A percentile compares a stretch with the other conserved stretches of the same genome.
phyloP scores from a whole-genome alignment of 352 stramenopile species.

The Phytophthora pini region DNA sequence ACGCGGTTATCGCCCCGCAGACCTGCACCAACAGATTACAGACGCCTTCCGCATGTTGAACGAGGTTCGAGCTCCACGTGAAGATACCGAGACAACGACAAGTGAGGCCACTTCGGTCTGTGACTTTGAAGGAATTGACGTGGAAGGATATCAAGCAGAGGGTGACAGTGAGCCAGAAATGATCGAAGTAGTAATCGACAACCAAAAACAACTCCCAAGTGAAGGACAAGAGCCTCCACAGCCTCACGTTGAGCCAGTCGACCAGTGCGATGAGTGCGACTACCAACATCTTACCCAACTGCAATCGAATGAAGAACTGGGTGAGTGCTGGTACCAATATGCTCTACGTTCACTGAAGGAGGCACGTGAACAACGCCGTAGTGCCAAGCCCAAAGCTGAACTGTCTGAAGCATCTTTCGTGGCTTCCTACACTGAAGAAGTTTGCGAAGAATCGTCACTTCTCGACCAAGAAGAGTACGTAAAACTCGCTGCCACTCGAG shows the following conservation, averaged over 20 bases:
- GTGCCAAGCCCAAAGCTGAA: slow-evolving; percentile 1
- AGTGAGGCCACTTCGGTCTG: neutral
- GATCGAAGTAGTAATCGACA: neutral
- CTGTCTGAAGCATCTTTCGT: neutral
- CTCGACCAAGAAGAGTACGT: slow-evolving; percentile 29
- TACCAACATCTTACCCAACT: slow-evolving; percentile 53
- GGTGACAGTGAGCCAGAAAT: neutral
- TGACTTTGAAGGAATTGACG: slow-evolving; percentile 1
- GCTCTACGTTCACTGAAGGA: slow-evolving; percentile 49
- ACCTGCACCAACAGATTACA: slow-evolving; percentile 17
- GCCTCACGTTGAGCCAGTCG: neutral
- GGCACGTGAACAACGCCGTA: slow-evolving; percentile 40
- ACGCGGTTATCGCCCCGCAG: neutral
- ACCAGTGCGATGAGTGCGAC: slow-evolving; percentile 17
- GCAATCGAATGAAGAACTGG: slow-evolving; percentile 23
- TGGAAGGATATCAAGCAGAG: neutral
- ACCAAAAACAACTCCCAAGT: slow-evolving; percentile 2
- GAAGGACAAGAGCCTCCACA: slow-evolving; percentile 1
- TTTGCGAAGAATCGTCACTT: slow-evolving; percentile 1
- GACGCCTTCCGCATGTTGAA: slow-evolving; percentile 16
- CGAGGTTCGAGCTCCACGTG: neutral
- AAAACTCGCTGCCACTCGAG: slow-evolving; percentile 34
- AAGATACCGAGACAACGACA: slow-evolving; percentile 7
- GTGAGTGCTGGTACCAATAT: slow-evolving; percentile 37
- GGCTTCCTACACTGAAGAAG: neutral